These are phyloP conservation scores for Thinopyrum elongatum DNA, from an alignment of 176 grass and related monocot species.

Conservation along the genomic window DNA sequence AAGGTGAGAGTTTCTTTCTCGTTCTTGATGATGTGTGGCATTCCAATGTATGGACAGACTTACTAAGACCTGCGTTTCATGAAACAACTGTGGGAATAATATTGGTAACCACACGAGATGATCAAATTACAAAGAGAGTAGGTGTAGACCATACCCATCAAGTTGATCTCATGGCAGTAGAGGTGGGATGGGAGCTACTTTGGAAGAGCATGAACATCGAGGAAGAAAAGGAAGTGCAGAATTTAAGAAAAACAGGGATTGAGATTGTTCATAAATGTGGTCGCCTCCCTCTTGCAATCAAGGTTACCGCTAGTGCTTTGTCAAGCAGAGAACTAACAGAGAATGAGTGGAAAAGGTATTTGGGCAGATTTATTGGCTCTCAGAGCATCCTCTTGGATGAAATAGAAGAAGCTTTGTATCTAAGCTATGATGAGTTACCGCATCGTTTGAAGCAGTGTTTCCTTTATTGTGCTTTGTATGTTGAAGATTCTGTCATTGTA, in stretches of 20 bases:
- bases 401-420: conserved; percentile 17
- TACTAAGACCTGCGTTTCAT: no score
- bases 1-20: neutral
- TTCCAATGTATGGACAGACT: no score
- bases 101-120: no score
- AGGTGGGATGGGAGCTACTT: neutral
- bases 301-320: neutral
- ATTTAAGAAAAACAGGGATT: neutral
- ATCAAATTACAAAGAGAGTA: no score
- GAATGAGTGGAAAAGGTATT: no score
- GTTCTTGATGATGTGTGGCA: no score
- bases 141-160: neutral
- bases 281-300: neutral
- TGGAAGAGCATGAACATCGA: neutral
- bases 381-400: neutral
- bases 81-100: no score
- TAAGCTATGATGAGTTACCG: conserved; percentile 37
- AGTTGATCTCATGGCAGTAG: neutral
- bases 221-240: neutral
- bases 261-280: neutral
- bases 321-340: neutral
- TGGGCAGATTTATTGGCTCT: neutral
- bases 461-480: conserved; percentile 27
- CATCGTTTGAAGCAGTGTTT: conserved; percentile 28
- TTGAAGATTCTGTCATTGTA: neutral